Conservation (phyloP, 441 rosid genomes). For the Syzygium syzygioides region DNA sequence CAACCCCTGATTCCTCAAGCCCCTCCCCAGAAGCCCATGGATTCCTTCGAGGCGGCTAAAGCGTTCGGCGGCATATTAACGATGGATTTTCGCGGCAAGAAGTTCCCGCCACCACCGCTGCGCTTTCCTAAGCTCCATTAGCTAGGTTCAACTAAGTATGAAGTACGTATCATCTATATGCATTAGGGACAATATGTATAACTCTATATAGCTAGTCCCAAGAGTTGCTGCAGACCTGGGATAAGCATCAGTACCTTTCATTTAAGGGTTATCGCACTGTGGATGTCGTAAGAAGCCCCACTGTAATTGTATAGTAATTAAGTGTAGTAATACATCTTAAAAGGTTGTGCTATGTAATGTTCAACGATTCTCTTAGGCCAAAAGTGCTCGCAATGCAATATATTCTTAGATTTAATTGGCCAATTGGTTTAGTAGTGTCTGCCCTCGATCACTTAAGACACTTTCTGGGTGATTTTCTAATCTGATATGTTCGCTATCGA, state of each 20-base stretch:
- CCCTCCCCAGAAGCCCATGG: background rate
- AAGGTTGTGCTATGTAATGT: background rate
- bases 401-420: background rate
- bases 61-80: background rate
- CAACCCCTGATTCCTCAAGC: background rate
- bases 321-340: background rate
- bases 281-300: background rate
- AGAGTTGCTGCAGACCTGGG: background rate
- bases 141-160: background rate
- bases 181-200: background rate
- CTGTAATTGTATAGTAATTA: background rate
- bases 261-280: background rate
- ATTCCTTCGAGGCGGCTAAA: background rate
- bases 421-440: background rate
- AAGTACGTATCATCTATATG: background rate
- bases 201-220: background rate
- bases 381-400: background rate
- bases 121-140: background rate
- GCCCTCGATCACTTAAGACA: background rate
- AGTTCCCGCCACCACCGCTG: background rate
- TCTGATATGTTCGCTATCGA: background rate
- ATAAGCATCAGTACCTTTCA: background rate
- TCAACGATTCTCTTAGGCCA: background rate
- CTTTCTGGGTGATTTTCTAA: background rate
- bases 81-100: background rate